Evolutionary conservation across 306 rosid genomes (phyloP).

Genomic region (Inga laurina): DNA sequence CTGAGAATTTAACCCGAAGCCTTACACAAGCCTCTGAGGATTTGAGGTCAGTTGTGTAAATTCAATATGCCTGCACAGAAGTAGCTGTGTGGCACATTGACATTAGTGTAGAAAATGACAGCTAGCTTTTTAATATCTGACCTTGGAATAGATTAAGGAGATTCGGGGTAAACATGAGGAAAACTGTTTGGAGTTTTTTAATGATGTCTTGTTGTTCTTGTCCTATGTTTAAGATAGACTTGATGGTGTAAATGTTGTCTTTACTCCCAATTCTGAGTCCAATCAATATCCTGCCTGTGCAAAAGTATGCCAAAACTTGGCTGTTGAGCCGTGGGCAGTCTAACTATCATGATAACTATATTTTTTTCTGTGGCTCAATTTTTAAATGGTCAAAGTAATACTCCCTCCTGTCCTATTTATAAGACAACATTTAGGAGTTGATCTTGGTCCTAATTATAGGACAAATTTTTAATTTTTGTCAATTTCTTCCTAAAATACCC

Average conservation of each 20-base stretch:
- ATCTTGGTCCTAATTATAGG: no score
- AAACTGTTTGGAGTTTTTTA: neutral
- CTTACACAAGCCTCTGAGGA: constrained; percentile 78
- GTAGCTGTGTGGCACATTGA: neutral
- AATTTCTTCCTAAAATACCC: no score
- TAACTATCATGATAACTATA: neutral
- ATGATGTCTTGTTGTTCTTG: neutral
- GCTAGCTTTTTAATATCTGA: constrained; percentile 20
- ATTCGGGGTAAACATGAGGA: neutral
- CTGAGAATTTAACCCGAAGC: constrained; percentile 77
- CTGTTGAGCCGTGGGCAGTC: neutral
- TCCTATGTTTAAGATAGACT: neutral
- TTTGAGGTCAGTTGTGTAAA: constrained; percentile 62
- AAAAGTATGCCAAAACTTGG: neutral
- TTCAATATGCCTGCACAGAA: neutral
- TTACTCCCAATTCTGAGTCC: neutral
- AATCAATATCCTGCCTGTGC: neutral
- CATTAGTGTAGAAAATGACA: neutral
- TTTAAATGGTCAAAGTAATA: neutral
- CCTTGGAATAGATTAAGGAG: constrained; percentile 22
- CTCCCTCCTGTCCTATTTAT: no score
- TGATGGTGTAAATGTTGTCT: neutral
- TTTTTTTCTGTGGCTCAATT: neutral
- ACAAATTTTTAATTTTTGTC: no score
- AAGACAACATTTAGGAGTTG: no score